phyloP scores from a whole-genome alignment of 306 rosid genomes.

The Ochetophila trinervis region DNA sequence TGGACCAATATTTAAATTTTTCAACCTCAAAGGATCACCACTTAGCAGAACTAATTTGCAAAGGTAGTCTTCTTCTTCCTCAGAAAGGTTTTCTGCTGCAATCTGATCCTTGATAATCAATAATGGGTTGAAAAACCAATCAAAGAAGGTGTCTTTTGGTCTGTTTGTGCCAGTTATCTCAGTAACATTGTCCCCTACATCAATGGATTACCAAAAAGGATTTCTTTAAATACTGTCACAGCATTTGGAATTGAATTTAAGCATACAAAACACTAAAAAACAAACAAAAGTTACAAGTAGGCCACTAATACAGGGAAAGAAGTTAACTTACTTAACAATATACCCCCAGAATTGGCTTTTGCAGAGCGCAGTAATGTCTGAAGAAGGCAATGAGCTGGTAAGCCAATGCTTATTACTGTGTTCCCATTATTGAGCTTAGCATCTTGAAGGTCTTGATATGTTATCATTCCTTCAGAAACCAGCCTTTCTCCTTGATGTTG shows the following conservation, averaged over 20 bases:
- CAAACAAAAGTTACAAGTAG: too few species aligned
- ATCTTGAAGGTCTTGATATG: slow-evolving; percentile 60
- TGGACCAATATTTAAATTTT: slow-evolving; percentile 38
- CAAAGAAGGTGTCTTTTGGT: slow-evolving; percentile 69
- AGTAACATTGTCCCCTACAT: slow-evolving; percentile 58
- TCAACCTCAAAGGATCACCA: slow-evolving; percentile 68
- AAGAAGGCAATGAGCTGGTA: slow-evolving; percentile 82
- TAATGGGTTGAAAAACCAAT: slow-evolving; percentile 88
- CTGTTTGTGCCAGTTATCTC: slow-evolving; percentile 75
- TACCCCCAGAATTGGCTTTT: slow-evolving; percentile 54
- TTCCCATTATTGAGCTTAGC: slow-evolving; percentile 67
- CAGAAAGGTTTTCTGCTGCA: slow-evolving; percentile 76
- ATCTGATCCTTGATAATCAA: slow-evolving; percentile 89
- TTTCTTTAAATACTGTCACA: too few species aligned
- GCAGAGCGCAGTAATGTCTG: slow-evolving; percentile 76
- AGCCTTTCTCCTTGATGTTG: slow-evolving; percentile 47
- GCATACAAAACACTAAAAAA: background rate
- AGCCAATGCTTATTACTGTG: slow-evolving; percentile 67
- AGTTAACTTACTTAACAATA: slow-evolving; percentile 63
- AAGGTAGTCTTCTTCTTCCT: slow-evolving; percentile 73
- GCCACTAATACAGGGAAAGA: background rate
- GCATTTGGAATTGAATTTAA: too few species aligned
- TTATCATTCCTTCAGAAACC: slow-evolving; percentile 77
- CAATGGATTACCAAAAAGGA: slow-evolving; percentile 17
- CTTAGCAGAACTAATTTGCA: slow-evolving; percentile 62